Evolutionary conservation across 768 basidiomycete genomes (phyloP), one percentile per base, ranked within the genome.

Genomic region (Russula griseocarnosa): DNA sequence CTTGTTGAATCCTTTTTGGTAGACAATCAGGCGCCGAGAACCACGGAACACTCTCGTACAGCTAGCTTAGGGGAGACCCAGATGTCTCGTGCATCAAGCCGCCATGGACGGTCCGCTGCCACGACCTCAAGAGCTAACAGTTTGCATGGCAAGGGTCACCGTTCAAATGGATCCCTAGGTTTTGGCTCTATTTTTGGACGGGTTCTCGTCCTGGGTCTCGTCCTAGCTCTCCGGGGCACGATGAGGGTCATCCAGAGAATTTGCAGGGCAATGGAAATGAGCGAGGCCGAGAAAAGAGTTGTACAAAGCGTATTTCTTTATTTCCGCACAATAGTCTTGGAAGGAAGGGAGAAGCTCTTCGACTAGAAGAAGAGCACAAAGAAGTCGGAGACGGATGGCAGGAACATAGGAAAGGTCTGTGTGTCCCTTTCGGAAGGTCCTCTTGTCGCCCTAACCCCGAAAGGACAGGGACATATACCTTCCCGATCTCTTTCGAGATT

Each of bases 401-500:
- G 71, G 88, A 95, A 73, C 96, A 96, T 74, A 84, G 86, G 69
- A 86, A 89, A 77, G 94, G 94, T 89, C 59, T 44, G 78, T 74
- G 11, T 2, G 26, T 22, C 34, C 73, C 9, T 1, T 32, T 22
- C 34, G 51, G 16, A 22, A 26, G 11, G n/a, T 49, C 34, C 51
- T 11, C 24, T 14, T 28, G 30, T 38, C 32, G 52, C 24, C 28
- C 44, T 44, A 56, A 11, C 47, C 14, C 14, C 28, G 1, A 46
- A 16, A 40, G 34, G 10, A 36, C 69, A 91, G 94, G 94, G 22
- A 89, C 86, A 6, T 98, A 98, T 73, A 92, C 88, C 20, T 98
- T 93, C 74, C 96, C 96, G 3, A 90, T 99, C 70, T 90, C 90
- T 16, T 94, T 98, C 73, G 79, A 86, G 20, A 86, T 99, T 60